A percentile compares a stretch with the other conserved stretches of the same genome.
phyloP scores from a whole-genome alignment of 768 basidiomycete species.

The Dictyophora rubrovolvata region DNA sequence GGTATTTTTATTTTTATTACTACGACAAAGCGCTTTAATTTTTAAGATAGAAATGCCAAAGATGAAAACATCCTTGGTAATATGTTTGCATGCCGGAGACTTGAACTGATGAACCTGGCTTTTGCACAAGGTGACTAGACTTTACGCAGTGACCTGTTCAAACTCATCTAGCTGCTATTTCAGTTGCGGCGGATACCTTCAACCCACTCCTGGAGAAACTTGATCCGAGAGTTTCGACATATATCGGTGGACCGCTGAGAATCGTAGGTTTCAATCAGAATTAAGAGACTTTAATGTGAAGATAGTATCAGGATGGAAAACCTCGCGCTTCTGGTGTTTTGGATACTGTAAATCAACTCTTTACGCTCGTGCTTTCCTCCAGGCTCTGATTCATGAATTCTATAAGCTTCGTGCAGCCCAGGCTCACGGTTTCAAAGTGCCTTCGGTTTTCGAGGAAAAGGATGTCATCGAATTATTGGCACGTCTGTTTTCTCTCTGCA shows the following conservation, averaged over 20 bases:
- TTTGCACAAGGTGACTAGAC: conserved; percentile 50
- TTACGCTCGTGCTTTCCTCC: neutral
- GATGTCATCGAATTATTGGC: conserved; percentile 50
- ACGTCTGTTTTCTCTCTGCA: conserved; percentile 12
- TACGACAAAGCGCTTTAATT: neutral
- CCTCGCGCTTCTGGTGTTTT: conserved; percentile 67
- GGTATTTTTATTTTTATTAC: conserved; percentile 32
- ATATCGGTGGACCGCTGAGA: conserved; percentile 57
- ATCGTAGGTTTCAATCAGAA: conserved; percentile 22
- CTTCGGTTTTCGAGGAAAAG: conserved; percentile 62
- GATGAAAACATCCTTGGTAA: conserved; percentile 70
- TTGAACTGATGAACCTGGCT: conserved; percentile 48
- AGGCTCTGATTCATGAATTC: neutral
- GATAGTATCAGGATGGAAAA: conserved; percentile 40
- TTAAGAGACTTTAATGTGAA: neutral
- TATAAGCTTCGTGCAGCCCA: conserved; percentile 52
- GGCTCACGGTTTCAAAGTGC: conserved; percentile 63
- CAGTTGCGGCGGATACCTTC: conserved; percentile 56
- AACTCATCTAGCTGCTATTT: neutral
- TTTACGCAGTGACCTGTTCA: neutral
- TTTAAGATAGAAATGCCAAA: conserved; percentile 42
- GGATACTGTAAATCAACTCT: conserved; percentile 44
- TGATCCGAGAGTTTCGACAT: conserved; percentile 58
- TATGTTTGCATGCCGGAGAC: conserved; percentile 53
- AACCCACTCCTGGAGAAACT: conserved; percentile 52